Percentiles rank a stretch among this genome's conserved stretches.
phyloP scores from a whole-genome alignment of 78 protist species.

The Polysphondylium violaceum region DNA sequence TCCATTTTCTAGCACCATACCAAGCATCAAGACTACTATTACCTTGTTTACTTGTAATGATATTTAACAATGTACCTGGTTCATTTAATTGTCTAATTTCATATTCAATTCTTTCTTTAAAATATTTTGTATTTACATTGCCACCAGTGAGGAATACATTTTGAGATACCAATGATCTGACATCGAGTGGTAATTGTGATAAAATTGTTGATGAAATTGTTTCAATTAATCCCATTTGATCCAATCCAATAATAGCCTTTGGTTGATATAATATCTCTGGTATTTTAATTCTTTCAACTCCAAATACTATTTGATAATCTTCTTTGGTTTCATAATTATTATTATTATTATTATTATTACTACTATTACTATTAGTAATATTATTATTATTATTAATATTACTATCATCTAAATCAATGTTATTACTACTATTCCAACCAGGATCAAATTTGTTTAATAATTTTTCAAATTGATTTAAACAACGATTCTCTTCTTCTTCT shows the following conservation, averaged over 20 bases:
- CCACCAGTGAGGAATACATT: constrained; percentile 77
- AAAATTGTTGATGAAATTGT: constrained; percentile 8
- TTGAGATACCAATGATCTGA: constrained; percentile 5
- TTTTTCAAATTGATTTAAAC: constrained; percentile 24
- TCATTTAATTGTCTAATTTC: constrained; percentile 55
- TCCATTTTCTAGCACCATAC: constrained; percentile 70
- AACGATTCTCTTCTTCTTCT: constrained; percentile 36
- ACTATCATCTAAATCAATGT: not conserved
- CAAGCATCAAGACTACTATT: constrained; percentile 26
- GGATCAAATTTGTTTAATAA: constrained; percentile 67
- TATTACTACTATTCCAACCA: constrained; percentile 13
- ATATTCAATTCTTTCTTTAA: constrained; percentile 23
- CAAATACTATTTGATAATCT: constrained; percentile 64
- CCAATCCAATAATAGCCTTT: constrained; percentile 57
- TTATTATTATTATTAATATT: not conserved
- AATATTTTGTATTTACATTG: not conserved
- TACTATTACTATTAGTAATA: not conserved
- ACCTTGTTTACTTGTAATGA: not conserved
- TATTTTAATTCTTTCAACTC: constrained; percentile 64
- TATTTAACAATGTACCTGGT: constrained; percentile 18
- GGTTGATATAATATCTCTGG: constrained; percentile 80
- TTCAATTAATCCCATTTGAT: constrained; percentile 73
- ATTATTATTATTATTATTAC: not conserved
- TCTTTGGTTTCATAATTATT: constrained; percentile 27
- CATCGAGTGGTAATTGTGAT: not conserved